Evolutionary conservation across 139 green algal genomes (phyloP).

Genomic region (Raphidocelis subcapitata): DNA sequence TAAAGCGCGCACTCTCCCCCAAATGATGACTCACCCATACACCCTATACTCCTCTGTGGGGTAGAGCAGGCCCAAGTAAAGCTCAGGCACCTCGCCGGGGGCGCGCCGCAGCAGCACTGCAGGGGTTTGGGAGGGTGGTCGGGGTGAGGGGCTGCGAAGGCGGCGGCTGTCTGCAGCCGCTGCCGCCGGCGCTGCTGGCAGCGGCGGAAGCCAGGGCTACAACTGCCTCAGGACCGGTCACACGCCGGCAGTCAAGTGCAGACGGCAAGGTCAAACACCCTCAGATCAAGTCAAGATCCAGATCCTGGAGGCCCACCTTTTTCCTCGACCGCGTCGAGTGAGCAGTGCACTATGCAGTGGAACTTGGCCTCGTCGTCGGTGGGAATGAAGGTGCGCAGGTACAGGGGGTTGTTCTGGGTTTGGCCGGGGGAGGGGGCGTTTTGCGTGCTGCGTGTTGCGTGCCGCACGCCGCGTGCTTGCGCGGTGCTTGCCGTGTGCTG

Average conservation of each 20-base stretch:
- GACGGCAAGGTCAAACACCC: too few relatives aligned
- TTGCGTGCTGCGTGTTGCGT: conserved; percentile 2
- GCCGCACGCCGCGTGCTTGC: neutral
- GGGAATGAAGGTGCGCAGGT: conserved; percentile 59
- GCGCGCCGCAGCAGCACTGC: conserved; percentile 34
- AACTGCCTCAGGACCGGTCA: too few relatives aligned
- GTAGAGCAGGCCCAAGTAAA: conserved; percentile 83
- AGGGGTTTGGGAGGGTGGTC: too few relatives aligned
- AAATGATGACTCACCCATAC: conserved; percentile 50
- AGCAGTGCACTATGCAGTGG: conserved; percentile 86
- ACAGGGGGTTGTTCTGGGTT: conserved; percentile 87
- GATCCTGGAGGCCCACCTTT: conserved; percentile 71
- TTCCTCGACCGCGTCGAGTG: conserved; percentile 85
- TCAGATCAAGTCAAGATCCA: too few relatives aligned
- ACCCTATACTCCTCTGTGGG: conserved; percentile 81
- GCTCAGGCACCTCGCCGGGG: conserved; percentile 52
- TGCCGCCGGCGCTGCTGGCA: too few relatives aligned
- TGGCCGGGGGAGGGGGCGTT: neutral
- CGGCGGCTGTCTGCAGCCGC: too few relatives aligned
- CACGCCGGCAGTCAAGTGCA: too few relatives aligned
- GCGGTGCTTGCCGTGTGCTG: too few relatives aligned
- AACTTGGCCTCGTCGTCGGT: conserved; percentile 69
- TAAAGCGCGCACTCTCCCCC: neutral
- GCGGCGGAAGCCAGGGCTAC: too few relatives aligned
- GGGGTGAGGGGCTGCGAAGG: too few relatives aligned